Conservation (phyloP, 2,329 filamentous ascomycete genomes). For the Aspergillus persii region DNA sequence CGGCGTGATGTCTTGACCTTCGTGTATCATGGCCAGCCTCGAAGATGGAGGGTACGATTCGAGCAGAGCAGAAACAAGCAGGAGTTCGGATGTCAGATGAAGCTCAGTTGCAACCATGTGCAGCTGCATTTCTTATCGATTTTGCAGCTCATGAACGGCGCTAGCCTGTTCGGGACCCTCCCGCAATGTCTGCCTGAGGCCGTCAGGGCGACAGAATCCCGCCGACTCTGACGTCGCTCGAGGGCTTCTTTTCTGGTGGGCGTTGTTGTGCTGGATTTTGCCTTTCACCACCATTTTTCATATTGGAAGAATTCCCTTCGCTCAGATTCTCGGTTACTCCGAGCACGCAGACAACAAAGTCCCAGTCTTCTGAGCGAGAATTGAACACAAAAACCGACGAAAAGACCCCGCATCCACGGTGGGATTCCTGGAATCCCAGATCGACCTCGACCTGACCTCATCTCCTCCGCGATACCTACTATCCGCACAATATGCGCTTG, state of each 20-base stretch:
- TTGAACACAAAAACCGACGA: neutral
- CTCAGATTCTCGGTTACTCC: neutral
- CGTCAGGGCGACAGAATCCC: neutral
- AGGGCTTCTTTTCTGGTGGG: neutral
- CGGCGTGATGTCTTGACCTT: neutral
- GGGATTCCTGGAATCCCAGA: neutral
- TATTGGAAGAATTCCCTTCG: neutral
- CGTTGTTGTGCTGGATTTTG: neutral
- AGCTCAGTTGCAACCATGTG: no score
- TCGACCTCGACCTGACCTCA: neutral
- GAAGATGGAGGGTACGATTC: neutral
- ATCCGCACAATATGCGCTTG: slow-evolving; percentile 55
- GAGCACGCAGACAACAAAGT: neutral
- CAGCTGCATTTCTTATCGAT: slow-evolving; percentile 21
- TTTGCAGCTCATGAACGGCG: slow-evolving; percentile 1
- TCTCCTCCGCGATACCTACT: neutral
- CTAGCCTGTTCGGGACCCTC: slow-evolving; percentile 16
- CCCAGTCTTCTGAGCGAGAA: neutral
- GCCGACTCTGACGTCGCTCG: neutral
- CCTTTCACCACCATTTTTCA: neutral
- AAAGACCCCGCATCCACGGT: neutral
- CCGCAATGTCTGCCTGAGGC: slow-evolving; percentile 16
- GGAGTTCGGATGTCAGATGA: no score
- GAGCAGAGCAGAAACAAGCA: neutral
- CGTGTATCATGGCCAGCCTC: neutral